Base-by-base conservation (phyloP, 1,139 yeast genomes). In the Geotrichum carabidarum region DNA sequence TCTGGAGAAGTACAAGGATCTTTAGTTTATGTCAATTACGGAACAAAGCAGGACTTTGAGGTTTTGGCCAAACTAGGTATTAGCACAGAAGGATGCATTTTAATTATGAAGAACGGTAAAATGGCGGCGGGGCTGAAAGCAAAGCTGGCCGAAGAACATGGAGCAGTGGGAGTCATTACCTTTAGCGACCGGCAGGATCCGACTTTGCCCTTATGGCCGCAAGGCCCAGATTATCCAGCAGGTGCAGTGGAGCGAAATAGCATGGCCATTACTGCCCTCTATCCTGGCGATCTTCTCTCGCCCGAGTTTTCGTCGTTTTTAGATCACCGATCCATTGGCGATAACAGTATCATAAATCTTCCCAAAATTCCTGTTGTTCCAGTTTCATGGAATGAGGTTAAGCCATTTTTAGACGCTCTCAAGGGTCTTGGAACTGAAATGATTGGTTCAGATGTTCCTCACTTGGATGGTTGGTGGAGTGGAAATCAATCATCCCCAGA, bases 321-420 rank as follows among this genome's bases (percentile, higher is more conserved):
- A 18, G 58, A 63, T 11, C 59, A 68, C 14, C 67, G 63, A 37
- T 61, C 66, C 15, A 55, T 68, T 2, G 74, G 72, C 17, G 74
- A 81, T 73, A 71, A 74, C 11, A 73, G 78, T 34, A 80, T 89
- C 0, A 71, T 71, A 14, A 73, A 79, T 44, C 74, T 87, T 2
- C 86, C 95, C 0, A 77, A 79, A 37, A 80, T 93, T 4, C 95
- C 96, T 0, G 77, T 86, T 4, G 74, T 87, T 0, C 91, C 96
- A 0, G 73, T 89, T 6, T 84, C 96, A 0, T 81, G 84, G 78
- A 75, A 74, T 45, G 95, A 88, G 64, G 93, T 84, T 0, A 66
- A 70, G 18, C 68, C 68, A 1, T 73, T 90, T 9, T 65, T 87
- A 53, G 62, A 71, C 0, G 69, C 75, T 35, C 62, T 87, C 12